Conservation (phyloP, 495 filamentous ascomycete genomes). For the Penicillium longicatenatum region DNA sequence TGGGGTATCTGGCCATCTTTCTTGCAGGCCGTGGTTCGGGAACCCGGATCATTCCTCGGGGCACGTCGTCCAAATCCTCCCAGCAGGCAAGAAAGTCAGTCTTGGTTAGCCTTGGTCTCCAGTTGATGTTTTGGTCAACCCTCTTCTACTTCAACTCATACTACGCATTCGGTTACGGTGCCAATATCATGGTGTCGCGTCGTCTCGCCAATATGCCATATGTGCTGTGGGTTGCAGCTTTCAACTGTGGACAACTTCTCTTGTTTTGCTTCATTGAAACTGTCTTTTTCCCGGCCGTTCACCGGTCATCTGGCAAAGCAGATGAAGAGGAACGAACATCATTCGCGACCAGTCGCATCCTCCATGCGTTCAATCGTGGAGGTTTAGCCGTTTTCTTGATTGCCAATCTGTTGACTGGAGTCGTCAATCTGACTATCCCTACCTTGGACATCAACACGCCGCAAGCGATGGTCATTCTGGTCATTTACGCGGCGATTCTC, state of each 20-base stretch:
- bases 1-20: constrained; percentile 94
- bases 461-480: constrained; percentile 70
- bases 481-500: constrained; percentile 68
- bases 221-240: constrained; percentile 84
- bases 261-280: constrained; percentile 77
- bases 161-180: constrained; percentile 65
- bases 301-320: constrained; percentile 52
- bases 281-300: constrained; percentile 70
- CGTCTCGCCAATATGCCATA: constrained; percentile 94
- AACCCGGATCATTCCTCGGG: constrained; percentile 71
- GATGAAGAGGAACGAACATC: constrained; percentile 57
- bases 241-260: constrained; percentile 79
- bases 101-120: constrained; percentile 58
- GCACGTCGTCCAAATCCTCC: constrained; percentile 39
- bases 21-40: constrained; percentile 84
- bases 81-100: constrained; percentile 52
- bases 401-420: constrained; percentile 85
- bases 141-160: constrained; percentile 68
- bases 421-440: constrained; percentile 81
- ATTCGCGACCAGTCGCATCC: constrained; percentile 74
- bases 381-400: constrained; percentile 84
- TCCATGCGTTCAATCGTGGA: constrained; percentile 85
- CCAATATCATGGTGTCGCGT: constrained; percentile 72
- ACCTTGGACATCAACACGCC: constrained; percentile 69
- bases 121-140: constrained; percentile 64